Evolutionary conservation across 106 monocot species (phyloP).

Genomic region (Dendrobium huoshanense): DNA sequence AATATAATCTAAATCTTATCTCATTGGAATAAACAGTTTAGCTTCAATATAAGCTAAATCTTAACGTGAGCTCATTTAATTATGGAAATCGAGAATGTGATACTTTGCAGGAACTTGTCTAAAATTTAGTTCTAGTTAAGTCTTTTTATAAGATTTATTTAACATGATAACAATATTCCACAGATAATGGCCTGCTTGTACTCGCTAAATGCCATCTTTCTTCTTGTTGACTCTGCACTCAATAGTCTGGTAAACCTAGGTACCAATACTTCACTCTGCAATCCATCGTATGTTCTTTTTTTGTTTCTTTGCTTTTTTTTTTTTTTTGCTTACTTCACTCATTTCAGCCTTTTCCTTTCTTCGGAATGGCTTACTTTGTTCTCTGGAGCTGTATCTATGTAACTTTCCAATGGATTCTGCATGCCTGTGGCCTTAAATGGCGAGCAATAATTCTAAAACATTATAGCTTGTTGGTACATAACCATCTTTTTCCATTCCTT

Average conservation of each 20-base stretch:
- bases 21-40: too few species aligned
- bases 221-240: slow-evolving; percentile 59
- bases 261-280: not conserved
- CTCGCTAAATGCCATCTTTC: slow-evolving; percentile 41
- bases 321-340: not conserved
- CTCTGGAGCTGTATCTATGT: slow-evolving; percentile 77
- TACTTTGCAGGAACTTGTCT: not conserved
- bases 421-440: slow-evolving; percentile 82
- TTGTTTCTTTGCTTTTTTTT: too few species aligned
- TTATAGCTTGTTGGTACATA: too few species aligned
- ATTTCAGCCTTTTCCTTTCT: slow-evolving; percentile 80
- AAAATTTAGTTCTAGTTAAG: too few species aligned
- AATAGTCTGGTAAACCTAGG: slow-evolving; percentile 61
- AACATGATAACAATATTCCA: not conserved
- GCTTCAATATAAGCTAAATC: not conserved
- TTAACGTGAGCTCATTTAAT: not conserved
- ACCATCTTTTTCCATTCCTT: too few species aligned
- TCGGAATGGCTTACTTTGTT: slow-evolving; percentile 84
- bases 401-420: slow-evolving; percentile 80
- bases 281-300: not conserved
- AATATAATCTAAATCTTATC: too few species aligned
- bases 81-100: not conserved
- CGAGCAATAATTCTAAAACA: slow-evolving; percentile 17
- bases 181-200: slow-evolving; percentile 51
- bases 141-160: not conserved